Evolutionary conservation across 2,329 filamentous ascomycete species (phyloP).

Genomic region (Ascochyta pisi): DNA sequence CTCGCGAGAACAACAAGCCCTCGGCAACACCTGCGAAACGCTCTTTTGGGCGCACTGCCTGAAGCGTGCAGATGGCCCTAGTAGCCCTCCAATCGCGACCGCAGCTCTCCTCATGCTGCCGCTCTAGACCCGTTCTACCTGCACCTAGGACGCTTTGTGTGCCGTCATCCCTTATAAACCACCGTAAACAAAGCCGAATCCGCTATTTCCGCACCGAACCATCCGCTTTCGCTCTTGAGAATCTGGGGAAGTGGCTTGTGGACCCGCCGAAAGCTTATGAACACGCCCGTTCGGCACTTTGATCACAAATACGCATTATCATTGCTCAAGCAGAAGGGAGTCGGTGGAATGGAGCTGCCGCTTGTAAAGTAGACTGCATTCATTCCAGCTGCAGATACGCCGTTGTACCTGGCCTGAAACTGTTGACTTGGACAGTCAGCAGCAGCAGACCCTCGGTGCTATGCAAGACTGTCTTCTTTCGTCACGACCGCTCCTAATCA

Average conservation of each 20-base stretch:
- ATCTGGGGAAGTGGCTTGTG: constrained; percentile 20
- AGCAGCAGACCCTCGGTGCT: background rate
- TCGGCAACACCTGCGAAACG: constrained; percentile 13
- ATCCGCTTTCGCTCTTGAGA: constrained; percentile 5
- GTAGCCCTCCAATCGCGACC: constrained; percentile 6
- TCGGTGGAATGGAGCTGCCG: background rate
- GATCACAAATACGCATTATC: background rate
- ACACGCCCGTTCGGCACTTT: background rate
- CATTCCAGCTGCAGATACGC: constrained; percentile 1
- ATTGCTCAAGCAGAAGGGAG: no score
- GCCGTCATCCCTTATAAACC: background rate
- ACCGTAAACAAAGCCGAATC: constrained; percentile 8
- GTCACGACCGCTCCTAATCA: constrained; percentile 22
- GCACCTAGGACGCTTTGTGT: constrained; percentile 10
- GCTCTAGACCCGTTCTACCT: constrained; percentile 10
- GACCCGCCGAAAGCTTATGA: constrained; percentile 5
- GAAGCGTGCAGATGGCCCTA: constrained; percentile 12
- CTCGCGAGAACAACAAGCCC: constrained; percentile 3
- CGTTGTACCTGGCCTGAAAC: constrained; percentile 11
- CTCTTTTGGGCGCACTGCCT: constrained; percentile 9
- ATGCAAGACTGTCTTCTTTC: constrained; percentile 1
- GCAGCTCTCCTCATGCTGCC: constrained; percentile 5
- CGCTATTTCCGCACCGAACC: constrained; percentile 13
- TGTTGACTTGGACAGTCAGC: background rate
- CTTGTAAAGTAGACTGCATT: constrained; percentile 1